A percentile compares a stretch with the other conserved stretches of the same genome.
These are phyloP conservation scores for Pseudomonodictys pantanalensis DNA, from an alignment of 495 filamentous ascomycete genomes.

Conservation along the genomic window DNA sequence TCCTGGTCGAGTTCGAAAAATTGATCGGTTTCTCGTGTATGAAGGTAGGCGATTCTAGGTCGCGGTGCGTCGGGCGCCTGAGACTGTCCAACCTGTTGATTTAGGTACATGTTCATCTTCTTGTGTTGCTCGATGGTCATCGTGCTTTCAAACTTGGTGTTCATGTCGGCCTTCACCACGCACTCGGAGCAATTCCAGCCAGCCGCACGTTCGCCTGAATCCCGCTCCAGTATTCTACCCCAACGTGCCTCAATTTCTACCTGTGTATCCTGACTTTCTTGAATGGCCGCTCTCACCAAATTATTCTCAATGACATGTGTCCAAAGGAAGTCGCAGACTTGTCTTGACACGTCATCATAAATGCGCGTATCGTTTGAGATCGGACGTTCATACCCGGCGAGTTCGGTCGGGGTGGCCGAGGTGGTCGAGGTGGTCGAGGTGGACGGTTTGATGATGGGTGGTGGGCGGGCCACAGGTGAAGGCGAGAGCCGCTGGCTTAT, in stretches of 20 bases:
- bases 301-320: constrained; percentile 13
- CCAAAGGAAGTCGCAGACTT: constrained; percentile 31
- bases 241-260: constrained; percentile 32
- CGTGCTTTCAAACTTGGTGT: constrained; percentile 24
- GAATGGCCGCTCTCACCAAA: constrained; percentile 2
- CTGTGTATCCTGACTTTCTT: constrained; percentile 3
- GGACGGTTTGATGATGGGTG: background rate
- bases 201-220: background rate
- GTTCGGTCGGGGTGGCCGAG: background rate
- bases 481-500: too few species aligned
- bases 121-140: constrained; percentile 30
- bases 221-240: constrained; percentile 21
- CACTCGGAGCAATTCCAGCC: constrained; percentile 21
- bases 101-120: constrained; percentile 30
- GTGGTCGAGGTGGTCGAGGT: background rate
- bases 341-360: constrained; percentile 28
- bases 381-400: constrained; percentile 25
- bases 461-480: background rate
- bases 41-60: constrained; percentile 16
- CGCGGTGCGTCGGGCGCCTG: background rate
- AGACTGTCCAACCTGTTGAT: constrained; percentile 13
- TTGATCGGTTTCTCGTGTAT: constrained; percentile 18
- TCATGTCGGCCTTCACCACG: constrained; percentile 2
- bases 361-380: constrained; percentile 11
- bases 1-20: constrained; percentile 28